Evolutionary conservation across 148 eudicot genomes (phyloP).

Genomic region (Chenopodium berlandieri): DNA sequence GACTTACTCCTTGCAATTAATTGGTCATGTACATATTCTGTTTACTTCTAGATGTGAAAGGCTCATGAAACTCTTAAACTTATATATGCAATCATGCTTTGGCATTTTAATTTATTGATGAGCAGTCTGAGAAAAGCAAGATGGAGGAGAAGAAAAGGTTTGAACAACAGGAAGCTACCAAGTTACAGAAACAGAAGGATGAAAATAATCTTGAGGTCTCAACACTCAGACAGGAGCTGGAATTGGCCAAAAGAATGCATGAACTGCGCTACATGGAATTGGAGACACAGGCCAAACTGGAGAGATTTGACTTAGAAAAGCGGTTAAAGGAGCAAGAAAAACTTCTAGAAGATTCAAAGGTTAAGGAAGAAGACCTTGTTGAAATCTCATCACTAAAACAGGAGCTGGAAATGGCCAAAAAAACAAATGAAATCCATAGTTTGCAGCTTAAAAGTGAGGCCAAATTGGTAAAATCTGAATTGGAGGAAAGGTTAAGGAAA

Average conservation of each 20-base stretch:
- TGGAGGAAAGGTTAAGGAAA: slow-evolving; percentile 57
- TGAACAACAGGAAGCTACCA: slow-evolving; percentile 49
- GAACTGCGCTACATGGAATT: slow-evolving; percentile 43
- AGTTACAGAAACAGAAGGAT: slow-evolving; percentile 45
- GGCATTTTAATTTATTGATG: slow-evolving; percentile 8
- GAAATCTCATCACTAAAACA: slow-evolving; percentile 35
- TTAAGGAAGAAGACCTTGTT: slow-evolving; percentile 49
- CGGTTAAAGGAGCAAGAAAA: slow-evolving; percentile 49
- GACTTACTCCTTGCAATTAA: not conserved
- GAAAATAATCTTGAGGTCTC: slow-evolving; percentile 35
- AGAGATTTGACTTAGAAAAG: slow-evolving; percentile 47
- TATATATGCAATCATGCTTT: not conserved
- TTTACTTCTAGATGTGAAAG: not conserved
- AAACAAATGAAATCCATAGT: slow-evolving; percentile 44
- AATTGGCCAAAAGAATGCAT: slow-evolving; percentile 47
- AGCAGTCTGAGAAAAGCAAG: slow-evolving; percentile 30
- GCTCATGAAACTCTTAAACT: not conserved
- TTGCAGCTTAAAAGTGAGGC: slow-evolving; percentile 44
- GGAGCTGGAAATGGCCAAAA: slow-evolving; percentile 49
- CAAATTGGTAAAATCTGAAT: slow-evolving; percentile 38
- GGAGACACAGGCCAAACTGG: slow-evolving; percentile 40
- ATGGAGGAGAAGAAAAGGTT: slow-evolving; percentile 34
- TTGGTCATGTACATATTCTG: not conserved
- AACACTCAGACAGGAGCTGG: slow-evolving; percentile 45
- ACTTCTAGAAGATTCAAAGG: slow-evolving; percentile 47